These are phyloP conservation scores for Pythium dissotocum DNA, from an alignment of 352 stramenopile species.

Conservation along the genomic window DNA sequence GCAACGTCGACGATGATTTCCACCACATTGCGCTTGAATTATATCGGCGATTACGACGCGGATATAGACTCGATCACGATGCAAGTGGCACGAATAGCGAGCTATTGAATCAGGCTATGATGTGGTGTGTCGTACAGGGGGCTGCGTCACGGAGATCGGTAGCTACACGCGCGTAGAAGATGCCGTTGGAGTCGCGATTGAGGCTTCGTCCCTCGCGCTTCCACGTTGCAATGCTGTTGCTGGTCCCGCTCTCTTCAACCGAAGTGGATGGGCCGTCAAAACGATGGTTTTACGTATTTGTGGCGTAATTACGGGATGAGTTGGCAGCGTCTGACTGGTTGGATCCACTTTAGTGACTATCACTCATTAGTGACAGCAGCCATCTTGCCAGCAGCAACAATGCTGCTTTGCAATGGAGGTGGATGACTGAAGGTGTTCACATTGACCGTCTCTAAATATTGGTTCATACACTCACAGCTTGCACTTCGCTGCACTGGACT, in stretches of 20 bases:
- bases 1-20: background rate
- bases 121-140: background rate
- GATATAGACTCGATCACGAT: background rate
- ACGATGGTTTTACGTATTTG: background rate
- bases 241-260: constrained; percentile 26
- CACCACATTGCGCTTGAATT: constrained; percentile 9
- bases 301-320: background rate
- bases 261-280: constrained; percentile 1
- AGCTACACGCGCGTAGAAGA: background rate
- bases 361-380: background rate
- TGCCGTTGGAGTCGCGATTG: background rate
- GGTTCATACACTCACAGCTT: background rate
- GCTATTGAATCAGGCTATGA: background rate
- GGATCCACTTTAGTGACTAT: background rate
- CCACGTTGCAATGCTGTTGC: constrained; percentile 25
- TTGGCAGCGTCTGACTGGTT: background rate
- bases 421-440: background rate
- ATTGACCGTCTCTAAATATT: constrained; percentile 11
- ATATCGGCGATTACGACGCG: background rate
- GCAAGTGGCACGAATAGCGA: constrained; percentile 11
- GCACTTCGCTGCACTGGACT: background rate
- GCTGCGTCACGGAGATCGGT: background rate
- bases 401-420: too few relatives aligned
- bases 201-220: constrained; percentile 6
- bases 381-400: background rate